Evolutionary conservation across 768 basidiomycete genomes (phyloP), one percentile per base, ranked within the genome.

Genomic region (Kockovaella imperatae): DNA sequence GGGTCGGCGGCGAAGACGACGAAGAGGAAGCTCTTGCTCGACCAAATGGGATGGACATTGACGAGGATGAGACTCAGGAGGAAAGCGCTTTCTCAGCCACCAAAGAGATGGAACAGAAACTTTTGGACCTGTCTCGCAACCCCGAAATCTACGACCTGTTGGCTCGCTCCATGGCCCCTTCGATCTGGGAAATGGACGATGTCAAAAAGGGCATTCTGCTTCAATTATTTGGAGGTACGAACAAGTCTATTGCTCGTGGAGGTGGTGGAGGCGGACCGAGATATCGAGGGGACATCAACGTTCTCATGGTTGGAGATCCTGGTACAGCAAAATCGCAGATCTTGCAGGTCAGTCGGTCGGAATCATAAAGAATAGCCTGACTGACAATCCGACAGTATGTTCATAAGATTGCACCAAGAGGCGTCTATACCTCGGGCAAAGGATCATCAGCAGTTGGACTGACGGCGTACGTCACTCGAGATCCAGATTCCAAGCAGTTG

Each of bases 261-360:
- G 91, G 93, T 8, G 93, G 93, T 4, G 89, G 84, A 2, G 93
- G 93, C 2, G 95, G 95, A 1, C 93, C 95, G 5, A 77, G 93
- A 67, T 99, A 95, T 68, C 79, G 95, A 60, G 95, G 95, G 0
- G 95, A 99, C 69, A 95, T 99, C 75, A 99, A 99, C 56, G 87
- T 99, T 8, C 72, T 99, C 14, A 80, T 97, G 34, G 93, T 99
- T 32, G 95, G 95, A 61, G 93, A 99, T 72, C 95, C 95, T 44
- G 95, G 95, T 81, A 93, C 97, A 43, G 90, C 91, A 47, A 99
- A 99, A 70, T 95, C 90, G 13, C 95, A 99, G 66, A 90, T 99
- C 53, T 69, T 99, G 28, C 82, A 87, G 75, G 93, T 86, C 56
- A 64, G 77, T 64, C n/a, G 24, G 23, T 17, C 13, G 17, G 23